Percentiles rank a stretch among this genome's conserved stretches.
Conservation (phyloP, 1,284 basidiomycete species). For the Moniliella sp. region DNA sequence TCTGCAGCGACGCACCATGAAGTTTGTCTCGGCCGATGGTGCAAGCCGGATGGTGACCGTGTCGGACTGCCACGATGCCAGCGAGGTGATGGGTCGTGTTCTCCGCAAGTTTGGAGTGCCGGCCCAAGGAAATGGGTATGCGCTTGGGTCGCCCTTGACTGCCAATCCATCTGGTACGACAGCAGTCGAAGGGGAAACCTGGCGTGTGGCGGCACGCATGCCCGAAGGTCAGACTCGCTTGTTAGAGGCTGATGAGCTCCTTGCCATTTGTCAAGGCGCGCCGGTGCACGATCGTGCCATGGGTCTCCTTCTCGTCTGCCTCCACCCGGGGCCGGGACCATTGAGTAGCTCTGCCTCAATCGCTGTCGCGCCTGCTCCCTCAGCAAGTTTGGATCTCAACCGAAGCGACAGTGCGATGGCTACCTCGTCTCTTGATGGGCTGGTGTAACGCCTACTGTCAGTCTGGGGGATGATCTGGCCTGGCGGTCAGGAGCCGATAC, state of each 20-base stretch:
- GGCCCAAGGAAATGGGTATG: slow-evolving; percentile 15
- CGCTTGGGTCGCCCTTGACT: neutral
- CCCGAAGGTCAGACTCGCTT: slow-evolving; percentile 21
- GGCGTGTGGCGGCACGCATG: slow-evolving; percentile 23
- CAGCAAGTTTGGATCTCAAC: too few species aligned
- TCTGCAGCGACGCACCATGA: slow-evolving; percentile 22
- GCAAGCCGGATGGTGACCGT: slow-evolving; percentile 24
- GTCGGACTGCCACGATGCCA: slow-evolving; percentile 20
- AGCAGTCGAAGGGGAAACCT: too few species aligned
- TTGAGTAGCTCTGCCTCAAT: too few species aligned
- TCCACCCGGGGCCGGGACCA: too few species aligned
- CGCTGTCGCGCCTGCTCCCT: too few species aligned
- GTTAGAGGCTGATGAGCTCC: slow-evolving; percentile 43
- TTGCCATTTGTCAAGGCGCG: slow-evolving; percentile 62
- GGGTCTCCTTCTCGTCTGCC: too few species aligned
- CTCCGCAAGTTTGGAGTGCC: slow-evolving; percentile 25
- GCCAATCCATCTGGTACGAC: too few species aligned
- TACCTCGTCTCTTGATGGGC: too few species aligned
- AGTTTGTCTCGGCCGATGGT: slow-evolving; percentile 24
- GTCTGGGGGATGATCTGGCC: too few species aligned
- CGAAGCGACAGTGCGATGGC: too few species aligned
- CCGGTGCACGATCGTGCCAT: slow-evolving; percentile 55
- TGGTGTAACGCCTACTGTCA: too few species aligned
- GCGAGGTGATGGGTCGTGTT: slow-evolving; percentile 25
- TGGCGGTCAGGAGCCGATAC: too few species aligned